Evolutionary conservation across 148 eudicot genomes (phyloP).

Genomic region (Camellia sinensis): DNA sequence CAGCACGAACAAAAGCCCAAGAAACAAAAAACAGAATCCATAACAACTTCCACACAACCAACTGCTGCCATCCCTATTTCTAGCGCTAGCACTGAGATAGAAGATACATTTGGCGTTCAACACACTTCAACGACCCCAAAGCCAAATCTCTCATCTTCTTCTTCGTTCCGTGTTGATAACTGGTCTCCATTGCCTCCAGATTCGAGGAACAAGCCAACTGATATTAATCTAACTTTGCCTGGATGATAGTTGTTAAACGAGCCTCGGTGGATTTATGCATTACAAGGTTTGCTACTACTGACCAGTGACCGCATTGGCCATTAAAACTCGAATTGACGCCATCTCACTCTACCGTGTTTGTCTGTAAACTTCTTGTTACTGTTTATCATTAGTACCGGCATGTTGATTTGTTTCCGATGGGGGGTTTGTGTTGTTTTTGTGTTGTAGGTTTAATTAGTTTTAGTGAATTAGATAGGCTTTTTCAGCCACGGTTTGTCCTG

Average conservation of each 20-base stretch:
- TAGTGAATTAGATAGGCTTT: conserved; percentile 21
- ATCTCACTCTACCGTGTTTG: conserved; percentile 15
- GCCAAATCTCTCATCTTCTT: conserved; percentile 20
- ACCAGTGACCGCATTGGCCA: conserved; percentile 22
- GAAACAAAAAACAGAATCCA: conserved; percentile 59
- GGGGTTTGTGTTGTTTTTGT: conserved; percentile 13
- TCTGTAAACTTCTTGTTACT: conserved; percentile 9
- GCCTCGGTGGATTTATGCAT: background rate
- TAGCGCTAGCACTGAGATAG: conserved; percentile 40
- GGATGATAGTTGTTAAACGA: conserved; percentile 14
- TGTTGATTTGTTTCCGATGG: background rate
- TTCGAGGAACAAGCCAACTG: conserved; percentile 44
- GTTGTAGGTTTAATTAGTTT: conserved; percentile 8
- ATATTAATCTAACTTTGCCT: conserved; percentile 45
- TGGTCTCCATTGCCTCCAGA: conserved; percentile 49
- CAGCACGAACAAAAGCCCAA: conserved; percentile 77
- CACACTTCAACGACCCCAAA: conserved; percentile 29
- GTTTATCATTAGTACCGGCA: background rate
- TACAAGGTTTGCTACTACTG: conserved; percentile 20
- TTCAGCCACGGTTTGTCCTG: background rate
- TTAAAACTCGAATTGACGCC: conserved; percentile 14
- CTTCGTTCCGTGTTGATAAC: conserved; percentile 54
- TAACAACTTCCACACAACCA: conserved; percentile 36
- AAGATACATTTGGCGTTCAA: conserved; percentile 42
- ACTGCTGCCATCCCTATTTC: conserved; percentile 32